These are phyloP conservation scores for Amanita jacksonii DNA, from an alignment of 768 basidiomycete species.

Conservation along the genomic window DNA sequence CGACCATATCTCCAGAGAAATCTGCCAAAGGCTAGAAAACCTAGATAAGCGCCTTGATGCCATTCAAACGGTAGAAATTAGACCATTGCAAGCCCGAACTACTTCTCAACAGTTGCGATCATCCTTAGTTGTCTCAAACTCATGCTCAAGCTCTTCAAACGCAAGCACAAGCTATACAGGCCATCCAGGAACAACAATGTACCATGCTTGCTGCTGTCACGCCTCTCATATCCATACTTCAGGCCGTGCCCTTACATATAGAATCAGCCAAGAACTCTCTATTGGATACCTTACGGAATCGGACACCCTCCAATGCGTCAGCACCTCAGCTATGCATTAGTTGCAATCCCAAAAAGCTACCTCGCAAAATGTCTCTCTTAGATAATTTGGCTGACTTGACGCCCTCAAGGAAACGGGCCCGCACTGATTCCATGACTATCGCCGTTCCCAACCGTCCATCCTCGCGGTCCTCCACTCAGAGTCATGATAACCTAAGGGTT, in stretches of 20 bases:
- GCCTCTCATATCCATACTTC: conserved; percentile 52
- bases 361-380: conserved; percentile 12
- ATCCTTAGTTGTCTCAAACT: conserved; percentile 33
- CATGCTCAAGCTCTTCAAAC: conserved; percentile 39
- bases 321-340: conserved; percentile 1
- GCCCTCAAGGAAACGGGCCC: conserved; percentile 11
- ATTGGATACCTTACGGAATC: conserved; percentile 21
- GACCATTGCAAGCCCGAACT: conserved; percentile 1
- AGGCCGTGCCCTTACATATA: conserved; percentile 49
- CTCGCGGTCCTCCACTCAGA: background rate
- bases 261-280: conserved; percentile 29
- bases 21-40: conserved; percentile 33
- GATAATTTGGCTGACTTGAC: conserved; percentile 8
- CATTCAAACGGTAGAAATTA: conserved; percentile 34
- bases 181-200: conserved; percentile 53
- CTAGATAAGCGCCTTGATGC: conserved; percentile 49
- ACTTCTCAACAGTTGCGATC: background rate
- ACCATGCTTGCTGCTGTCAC: conserved; percentile 43
- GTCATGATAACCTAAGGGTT: background rate
- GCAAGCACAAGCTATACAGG: conserved; percentile 47
- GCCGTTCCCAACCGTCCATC: background rate
- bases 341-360: conserved; percentile 12
- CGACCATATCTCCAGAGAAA: conserved; percentile 30
- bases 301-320: conserved; percentile 5
- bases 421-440: background rate